phyloP scores from a whole-genome alignment of 768 basidiomycete genomes.

The Crucibulum laeve region DNA sequence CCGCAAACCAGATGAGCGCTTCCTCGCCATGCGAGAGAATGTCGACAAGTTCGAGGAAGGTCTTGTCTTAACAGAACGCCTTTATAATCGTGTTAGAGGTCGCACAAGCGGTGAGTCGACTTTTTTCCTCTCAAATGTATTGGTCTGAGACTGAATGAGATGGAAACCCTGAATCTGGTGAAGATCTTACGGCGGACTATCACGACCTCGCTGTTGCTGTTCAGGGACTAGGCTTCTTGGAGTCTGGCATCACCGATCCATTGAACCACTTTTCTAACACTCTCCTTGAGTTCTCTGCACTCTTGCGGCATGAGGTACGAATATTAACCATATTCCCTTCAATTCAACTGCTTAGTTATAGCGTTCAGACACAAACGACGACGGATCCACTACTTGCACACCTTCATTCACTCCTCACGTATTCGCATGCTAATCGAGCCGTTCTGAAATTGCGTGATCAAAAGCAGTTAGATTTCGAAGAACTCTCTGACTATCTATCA shows the following conservation, averaged over 20 bases:
- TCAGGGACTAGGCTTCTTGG: conserved; percentile 95
- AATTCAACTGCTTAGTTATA: conserved; percentile 3
- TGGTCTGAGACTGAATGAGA: conserved; percentile 85
- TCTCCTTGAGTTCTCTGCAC: conserved; percentile 88
- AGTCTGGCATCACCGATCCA: conserved; percentile 97
- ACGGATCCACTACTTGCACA: conserved; percentile 90
- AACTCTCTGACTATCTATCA: conserved; percentile 90
- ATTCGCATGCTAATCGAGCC: conserved; percentile 89
- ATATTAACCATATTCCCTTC: background rate
- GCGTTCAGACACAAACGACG: conserved; percentile 73
- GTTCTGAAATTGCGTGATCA: conserved; percentile 95
- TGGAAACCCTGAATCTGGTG: conserved; percentile 71
- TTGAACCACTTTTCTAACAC: conserved; percentile 97
- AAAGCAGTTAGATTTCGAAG: conserved; percentile 98
- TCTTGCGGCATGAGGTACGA: conserved; percentile 78
- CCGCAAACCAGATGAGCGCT: conserved; percentile 95
- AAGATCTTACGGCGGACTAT: conserved; percentile 97
- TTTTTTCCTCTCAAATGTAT: conserved; percentile 26
- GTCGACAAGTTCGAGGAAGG: conserved; percentile 98
- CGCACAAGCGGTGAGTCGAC: conserved; percentile 80
- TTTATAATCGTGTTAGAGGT: conserved; percentile 73
- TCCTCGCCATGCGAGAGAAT: conserved; percentile 84
- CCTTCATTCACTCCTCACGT: conserved; percentile 88
- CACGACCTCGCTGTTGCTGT: conserved; percentile 95
- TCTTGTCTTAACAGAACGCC: conserved; percentile 72